Percentiles rank a stretch among this genome's conserved stretches.
These are phyloP conservation scores for Xylariales sp. DNA, from an alignment of 2,329 filamentous ascomycete species.

Conservation along the genomic window DNA sequence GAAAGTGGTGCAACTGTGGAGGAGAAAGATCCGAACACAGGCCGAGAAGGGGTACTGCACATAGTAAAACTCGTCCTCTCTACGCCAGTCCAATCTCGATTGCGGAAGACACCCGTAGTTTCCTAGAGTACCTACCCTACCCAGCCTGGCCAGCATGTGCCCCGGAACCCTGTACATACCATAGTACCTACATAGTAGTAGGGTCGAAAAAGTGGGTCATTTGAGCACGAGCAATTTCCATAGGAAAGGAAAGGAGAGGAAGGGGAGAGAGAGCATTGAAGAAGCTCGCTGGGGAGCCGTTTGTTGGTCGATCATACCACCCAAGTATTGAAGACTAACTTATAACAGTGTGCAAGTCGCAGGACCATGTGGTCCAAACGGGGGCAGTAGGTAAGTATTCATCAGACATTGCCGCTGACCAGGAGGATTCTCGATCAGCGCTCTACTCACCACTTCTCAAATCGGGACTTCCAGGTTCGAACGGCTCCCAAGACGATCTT, in stretches of 20 bases:
- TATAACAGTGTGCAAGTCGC: too few relatives aligned
- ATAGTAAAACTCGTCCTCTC: too few relatives aligned
- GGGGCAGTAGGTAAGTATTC: too few relatives aligned
- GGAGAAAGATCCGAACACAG: neutral
- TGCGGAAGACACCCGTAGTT: too few relatives aligned
- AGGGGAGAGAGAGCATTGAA: neutral
- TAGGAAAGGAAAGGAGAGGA: too few relatives aligned
- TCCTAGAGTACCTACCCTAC: too few relatives aligned
- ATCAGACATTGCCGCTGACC: neutral
- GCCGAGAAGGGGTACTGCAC: neutral
- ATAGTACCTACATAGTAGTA: too few relatives aligned
- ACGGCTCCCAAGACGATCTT: slow-evolving; percentile 21
- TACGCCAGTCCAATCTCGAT: too few relatives aligned
- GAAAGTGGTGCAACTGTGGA: neutral
- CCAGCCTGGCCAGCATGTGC: too few relatives aligned
- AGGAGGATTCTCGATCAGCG: neutral
- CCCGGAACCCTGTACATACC: neutral
- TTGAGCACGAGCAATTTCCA: neutral
- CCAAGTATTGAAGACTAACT: neutral
- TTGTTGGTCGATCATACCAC: neutral
- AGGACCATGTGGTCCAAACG: too few relatives aligned
- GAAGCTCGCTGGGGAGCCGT: neutral
- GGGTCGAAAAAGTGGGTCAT: too few relatives aligned
- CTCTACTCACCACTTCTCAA: neutral
- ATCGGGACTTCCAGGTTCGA: slow-evolving; percentile 12